phyloP scores from a whole-genome alignment of 2,329 filamentous ascomycete genomes.

The Pseudogymnoascus sp. region DNA sequence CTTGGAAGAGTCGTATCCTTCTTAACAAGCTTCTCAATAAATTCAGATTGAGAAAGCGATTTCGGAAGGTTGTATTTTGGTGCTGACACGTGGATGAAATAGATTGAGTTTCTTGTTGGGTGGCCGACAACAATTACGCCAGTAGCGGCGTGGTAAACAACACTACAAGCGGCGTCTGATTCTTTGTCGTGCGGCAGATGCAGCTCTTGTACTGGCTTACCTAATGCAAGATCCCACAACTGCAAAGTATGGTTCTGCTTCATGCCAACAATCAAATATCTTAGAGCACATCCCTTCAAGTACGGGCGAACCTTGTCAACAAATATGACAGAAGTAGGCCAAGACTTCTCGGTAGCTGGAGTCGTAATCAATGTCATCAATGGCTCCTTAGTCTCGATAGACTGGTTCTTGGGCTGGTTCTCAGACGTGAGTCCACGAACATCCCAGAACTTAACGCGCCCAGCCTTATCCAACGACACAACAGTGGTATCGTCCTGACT shows the following conservation, averaged over 20 bases:
- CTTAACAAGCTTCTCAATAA: conserved; percentile 68
- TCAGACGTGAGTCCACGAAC: conserved; percentile 63
- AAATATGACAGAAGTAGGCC: conserved; percentile 92
- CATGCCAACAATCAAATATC: conserved; percentile 95
- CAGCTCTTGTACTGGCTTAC: conserved; percentile 93
- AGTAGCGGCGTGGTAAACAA: conserved; percentile 85
- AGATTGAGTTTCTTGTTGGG: conserved; percentile 93
- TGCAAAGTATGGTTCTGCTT: conserved; percentile 99
- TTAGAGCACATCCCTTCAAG: conserved; percentile 77
- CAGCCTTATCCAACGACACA: conserved; percentile 93
- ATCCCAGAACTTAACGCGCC: conserved; percentile 97
- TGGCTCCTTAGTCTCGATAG: conserved; percentile 76
- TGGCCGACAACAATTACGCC: conserved; percentile 94
- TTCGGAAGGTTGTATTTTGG: conserved; percentile 79
- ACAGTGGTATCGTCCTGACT: conserved; percentile 94
- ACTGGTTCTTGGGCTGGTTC: conserved; percentile 42
- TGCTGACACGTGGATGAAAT: conserved; percentile 91
- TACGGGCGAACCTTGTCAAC: conserved; percentile 95
- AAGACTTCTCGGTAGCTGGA: conserved; percentile 83
- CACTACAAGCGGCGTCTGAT: conserved; percentile 94
- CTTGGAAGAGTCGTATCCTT: conserved; percentile 68
- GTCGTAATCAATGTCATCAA: conserved; percentile 82
- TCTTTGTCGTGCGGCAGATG: conserved; percentile 94
- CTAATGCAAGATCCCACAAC: conserved; percentile 93
- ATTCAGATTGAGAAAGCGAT: conserved; percentile 79